phyloP scores from a whole-genome alignment of 2,329 filamentous ascomycete genomes.

The Alternaria brassicae region DNA sequence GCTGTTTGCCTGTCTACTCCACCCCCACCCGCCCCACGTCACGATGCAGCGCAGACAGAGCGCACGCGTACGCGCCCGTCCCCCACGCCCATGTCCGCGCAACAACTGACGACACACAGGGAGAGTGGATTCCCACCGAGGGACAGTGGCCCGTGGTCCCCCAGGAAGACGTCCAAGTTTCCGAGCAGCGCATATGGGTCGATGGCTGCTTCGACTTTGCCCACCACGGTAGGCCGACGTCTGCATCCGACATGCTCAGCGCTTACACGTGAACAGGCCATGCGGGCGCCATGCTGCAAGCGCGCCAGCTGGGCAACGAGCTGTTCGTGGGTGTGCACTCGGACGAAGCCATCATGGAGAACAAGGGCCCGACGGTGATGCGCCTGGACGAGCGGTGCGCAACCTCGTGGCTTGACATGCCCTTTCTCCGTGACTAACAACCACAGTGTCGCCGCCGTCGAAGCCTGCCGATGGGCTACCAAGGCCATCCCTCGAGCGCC shows the following conservation, averaged over 20 bases:
- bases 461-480: constrained; percentile 95
- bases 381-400: constrained; percentile 79
- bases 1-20: background rate
- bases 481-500: constrained; percentile 83
- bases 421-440: constrained; percentile 1
- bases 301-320: constrained; percentile 86
- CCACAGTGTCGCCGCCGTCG: constrained; percentile 79
- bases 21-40: constrained; percentile 17
- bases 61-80: constrained; percentile 37
- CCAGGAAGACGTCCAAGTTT: constrained; percentile 64
- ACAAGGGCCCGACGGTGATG: constrained; percentile 99
- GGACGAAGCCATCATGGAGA: constrained; percentile 92
- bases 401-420: constrained; percentile 5
- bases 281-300: constrained; percentile 95
- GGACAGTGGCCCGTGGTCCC: constrained; percentile 71
- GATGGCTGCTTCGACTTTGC: constrained; percentile 99
- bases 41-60: constrained; percentile 47
- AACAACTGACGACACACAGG: constrained; percentile 25
- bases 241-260: background rate
- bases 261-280: constrained; percentile 67
- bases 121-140: constrained; percentile 56
- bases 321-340: constrained; percentile 93
- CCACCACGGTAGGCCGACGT: constrained; percentile 74
- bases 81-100: background rate
- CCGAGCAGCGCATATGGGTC: constrained; percentile 86